Conservation (phyloP, 768 basidiomycete genomes). For the Mrakia frigida region DNA sequence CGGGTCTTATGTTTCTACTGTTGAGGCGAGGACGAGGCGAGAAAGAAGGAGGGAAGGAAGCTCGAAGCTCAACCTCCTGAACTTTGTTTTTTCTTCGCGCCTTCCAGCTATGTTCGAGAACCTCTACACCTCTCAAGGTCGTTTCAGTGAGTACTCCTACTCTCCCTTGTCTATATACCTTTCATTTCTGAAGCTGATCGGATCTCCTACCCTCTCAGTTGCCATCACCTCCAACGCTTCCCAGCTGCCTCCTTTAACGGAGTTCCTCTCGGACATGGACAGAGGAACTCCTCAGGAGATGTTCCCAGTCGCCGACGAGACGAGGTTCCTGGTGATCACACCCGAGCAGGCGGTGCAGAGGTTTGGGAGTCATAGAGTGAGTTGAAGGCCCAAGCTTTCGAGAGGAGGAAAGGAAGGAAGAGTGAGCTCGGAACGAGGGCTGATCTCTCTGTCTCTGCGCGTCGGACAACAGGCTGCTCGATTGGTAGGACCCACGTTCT, state of each 20-base stretch:
- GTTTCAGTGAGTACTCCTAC: constrained; percentile 14
- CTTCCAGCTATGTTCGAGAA: constrained; percentile 31
- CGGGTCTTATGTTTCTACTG: neutral
- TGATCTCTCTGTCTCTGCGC: neutral
- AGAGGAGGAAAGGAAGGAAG: no score
- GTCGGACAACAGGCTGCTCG: constrained; percentile 24
- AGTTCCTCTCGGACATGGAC: constrained; percentile 31
- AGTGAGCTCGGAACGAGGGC: neutral
- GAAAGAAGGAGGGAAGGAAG: neutral
- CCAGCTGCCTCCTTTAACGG: constrained; percentile 18
- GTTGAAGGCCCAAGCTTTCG: neutral
- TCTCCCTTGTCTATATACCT: neutral
- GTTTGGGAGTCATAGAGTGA: constrained; percentile 3
- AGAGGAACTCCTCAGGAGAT: constrained; percentile 19
- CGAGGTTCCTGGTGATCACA: constrained; percentile 28
- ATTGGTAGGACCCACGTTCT: constrained; percentile 26
- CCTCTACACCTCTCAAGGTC: constrained; percentile 23
- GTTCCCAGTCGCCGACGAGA: constrained; percentile 31
- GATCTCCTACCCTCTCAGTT: constrained; percentile 10
- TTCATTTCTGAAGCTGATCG: neutral
- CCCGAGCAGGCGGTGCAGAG: constrained; percentile 18
- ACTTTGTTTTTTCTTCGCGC: neutral
- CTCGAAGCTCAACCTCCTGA: neutral
- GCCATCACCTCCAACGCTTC: constrained; percentile 28
- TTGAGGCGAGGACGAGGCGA: neutral